phyloP scores from a whole-genome alignment of 2,329 filamentous ascomycete species.

The Pseudovirgaria hyperparasitica region DNA sequence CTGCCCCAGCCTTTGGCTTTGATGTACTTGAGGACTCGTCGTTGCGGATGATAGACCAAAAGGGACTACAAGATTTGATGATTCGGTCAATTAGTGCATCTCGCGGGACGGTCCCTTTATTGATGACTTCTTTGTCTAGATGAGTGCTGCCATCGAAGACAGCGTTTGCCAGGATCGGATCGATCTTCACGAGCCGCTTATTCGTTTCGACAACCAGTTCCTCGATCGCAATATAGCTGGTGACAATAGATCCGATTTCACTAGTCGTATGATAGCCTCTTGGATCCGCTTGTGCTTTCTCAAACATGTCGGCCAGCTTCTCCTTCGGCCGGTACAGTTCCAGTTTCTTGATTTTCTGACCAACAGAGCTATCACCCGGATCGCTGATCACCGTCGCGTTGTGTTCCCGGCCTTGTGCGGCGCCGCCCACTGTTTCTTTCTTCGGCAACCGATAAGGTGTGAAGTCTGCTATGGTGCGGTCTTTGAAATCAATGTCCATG shows the following conservation, averaged over 20 bases:
- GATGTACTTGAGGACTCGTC: conserved; percentile 24
- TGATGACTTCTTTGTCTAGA: conserved; percentile 43
- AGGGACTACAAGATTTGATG: conserved; percentile 40
- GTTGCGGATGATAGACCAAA: conserved; percentile 44
- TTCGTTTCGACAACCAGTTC: conserved; percentile 44
- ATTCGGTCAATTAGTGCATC: conserved; percentile 49
- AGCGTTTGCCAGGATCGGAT: conserved; percentile 50
- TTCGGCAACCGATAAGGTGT: conserved; percentile 50
- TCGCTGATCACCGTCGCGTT: conserved; percentile 26
- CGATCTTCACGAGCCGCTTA: conserved; percentile 47
- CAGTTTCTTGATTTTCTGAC: conserved; percentile 37
- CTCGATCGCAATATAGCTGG: conserved; percentile 46
- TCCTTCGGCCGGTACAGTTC: conserved; percentile 44
- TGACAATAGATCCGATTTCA: conserved; percentile 45
- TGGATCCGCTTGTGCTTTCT: conserved; percentile 35
- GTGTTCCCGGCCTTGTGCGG: conserved; percentile 25
- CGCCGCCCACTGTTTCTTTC: conserved; percentile 30
- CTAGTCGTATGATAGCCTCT: conserved; percentile 45
- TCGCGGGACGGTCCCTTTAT: conserved; percentile 44
- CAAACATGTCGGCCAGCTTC: conserved; percentile 44
- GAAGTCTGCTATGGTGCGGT: conserved; percentile 41
- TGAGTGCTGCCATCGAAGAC: conserved; percentile 41
- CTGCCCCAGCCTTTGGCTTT: conserved; percentile 48
- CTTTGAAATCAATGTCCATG: conserved; percentile 51
- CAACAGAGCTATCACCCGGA: conserved; percentile 26